phyloP scores from a whole-genome alignment of 352 stramenopile species.

The Phytophthora rubi region DNA sequence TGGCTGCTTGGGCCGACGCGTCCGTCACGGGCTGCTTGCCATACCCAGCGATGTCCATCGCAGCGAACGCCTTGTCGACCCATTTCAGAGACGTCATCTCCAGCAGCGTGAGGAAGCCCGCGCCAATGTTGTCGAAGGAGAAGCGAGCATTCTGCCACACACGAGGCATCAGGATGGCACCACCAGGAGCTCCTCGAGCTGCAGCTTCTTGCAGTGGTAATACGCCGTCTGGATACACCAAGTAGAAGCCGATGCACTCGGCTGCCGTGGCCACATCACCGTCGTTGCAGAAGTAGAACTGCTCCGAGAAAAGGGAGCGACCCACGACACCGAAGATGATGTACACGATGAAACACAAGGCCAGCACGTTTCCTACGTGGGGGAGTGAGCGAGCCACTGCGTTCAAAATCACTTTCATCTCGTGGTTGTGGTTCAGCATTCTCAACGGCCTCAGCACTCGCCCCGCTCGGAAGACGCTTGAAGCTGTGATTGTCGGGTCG shows the following conservation, averaged over 20 bases:
- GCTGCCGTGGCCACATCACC: constrained; percentile 32
- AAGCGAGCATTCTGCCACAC: constrained; percentile 79
- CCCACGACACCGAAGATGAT: constrained; percentile 80
- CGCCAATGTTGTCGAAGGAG: constrained; percentile 79
- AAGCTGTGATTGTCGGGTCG: constrained; percentile 47
- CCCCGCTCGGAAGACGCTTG: constrained; percentile 71
- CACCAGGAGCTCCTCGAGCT: constrained; percentile 41
- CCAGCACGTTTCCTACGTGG: constrained; percentile 77
- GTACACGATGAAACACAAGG: constrained; percentile 76
- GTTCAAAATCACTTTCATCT: constrained; percentile 81
- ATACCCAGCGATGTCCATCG: constrained; percentile 72
- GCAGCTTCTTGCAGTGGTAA: constrained; percentile 57
- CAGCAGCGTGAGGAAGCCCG: constrained; percentile 67
- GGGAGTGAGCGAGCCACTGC: constrained; percentile 74
- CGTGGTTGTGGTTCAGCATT: constrained; percentile 77
- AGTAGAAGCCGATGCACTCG: constrained; percentile 70
- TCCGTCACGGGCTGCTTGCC: constrained; percentile 59
- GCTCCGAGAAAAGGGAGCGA: constrained; percentile 67
- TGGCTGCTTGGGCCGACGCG: constrained; percentile 46
- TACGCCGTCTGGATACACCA: constrained; percentile 52
- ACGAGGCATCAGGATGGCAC: constrained; percentile 55
- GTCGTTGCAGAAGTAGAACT: constrained; percentile 79
- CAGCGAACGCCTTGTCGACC: constrained; percentile 77
- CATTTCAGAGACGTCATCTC: constrained; percentile 87
- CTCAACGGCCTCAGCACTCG: constrained; percentile 71